These are phyloP conservation scores for Termitomyces eurrhizus DNA, from an alignment of 768 basidiomycete genomes.

Conservation along the genomic window DNA sequence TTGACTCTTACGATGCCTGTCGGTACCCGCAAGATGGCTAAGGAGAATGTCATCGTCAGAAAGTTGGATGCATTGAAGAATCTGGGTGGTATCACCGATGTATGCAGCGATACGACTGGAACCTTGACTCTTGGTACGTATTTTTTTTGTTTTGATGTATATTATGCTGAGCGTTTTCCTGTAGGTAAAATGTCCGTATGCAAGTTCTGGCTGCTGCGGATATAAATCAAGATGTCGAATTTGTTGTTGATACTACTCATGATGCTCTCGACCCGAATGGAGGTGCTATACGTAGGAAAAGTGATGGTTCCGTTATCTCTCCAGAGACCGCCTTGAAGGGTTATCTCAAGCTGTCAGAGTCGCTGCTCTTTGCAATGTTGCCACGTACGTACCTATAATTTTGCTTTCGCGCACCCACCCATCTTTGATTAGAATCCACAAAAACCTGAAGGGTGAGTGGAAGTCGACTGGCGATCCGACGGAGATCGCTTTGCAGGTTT, in stretches of 20 bases:
- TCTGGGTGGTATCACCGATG: conserved; percentile 49
- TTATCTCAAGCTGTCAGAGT: conserved; percentile 26
- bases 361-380: conserved; percentile 34
- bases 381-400: conserved; percentile 2
- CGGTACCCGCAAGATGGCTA: conserved; percentile 52
- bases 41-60: conserved; percentile 56
- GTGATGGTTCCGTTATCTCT: conserved; percentile 20
- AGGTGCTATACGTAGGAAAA: conserved; percentile 23
- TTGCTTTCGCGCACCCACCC: neutral
- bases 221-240: conserved; percentile 20
- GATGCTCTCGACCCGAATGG: conserved; percentile 29
- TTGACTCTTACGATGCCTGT: conserved; percentile 58
- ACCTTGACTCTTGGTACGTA: conserved; percentile 42
- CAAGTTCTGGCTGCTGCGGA: too few relatives aligned
- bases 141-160: neutral
- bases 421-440: conserved; percentile 24
- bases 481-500: too few relatives aligned
- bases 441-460: too few relatives aligned
- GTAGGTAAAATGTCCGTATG: too few relatives aligned
- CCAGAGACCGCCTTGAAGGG: conserved; percentile 16
- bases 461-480: too few relatives aligned
- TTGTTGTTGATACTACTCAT: conserved; percentile 27
- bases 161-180: too few relatives aligned
- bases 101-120: conserved; percentile 67
- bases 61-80: conserved; percentile 63